Percentiles rank a stretch among this genome's conserved stretches.
Conservation (phyloP, 768 basidiomycete genomes). For the Hysterangium stoloniferum region DNA sequence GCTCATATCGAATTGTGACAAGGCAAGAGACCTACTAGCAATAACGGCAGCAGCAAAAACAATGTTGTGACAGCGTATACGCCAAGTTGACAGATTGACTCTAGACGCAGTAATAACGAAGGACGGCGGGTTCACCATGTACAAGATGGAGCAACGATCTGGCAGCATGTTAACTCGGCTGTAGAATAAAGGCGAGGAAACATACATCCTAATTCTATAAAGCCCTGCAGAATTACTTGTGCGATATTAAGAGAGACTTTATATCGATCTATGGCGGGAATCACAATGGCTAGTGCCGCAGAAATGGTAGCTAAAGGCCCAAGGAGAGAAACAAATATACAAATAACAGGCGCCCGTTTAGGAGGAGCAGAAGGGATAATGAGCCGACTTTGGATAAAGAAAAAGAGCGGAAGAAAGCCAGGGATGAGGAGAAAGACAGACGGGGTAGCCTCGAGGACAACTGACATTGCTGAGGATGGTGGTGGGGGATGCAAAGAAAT, state of each 20-base stretch:
- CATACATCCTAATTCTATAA: constrained; percentile 8
- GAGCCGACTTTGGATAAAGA: constrained; percentile 3
- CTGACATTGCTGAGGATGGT: background rate
- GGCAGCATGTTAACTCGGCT: background rate
- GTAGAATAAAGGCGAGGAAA: background rate
- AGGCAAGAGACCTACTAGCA: background rate
- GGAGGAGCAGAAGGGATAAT: background rate
- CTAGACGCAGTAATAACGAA: background rate
- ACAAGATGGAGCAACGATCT: constrained; percentile 3
- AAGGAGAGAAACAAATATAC: constrained; percentile 5
- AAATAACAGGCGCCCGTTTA: background rate
- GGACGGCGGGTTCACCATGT: background rate
- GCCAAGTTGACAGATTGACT: background rate
- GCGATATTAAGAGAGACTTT: background rate
- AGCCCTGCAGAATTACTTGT: background rate
- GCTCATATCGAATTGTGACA: background rate
- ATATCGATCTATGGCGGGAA: background rate
- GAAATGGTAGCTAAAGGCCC: constrained; percentile 2
- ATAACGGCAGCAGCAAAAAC: background rate
- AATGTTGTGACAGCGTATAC: background rate
- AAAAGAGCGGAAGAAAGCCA: constrained; percentile 6
- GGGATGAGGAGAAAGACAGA: constrained; percentile 3
- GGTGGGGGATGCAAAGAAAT: background rate
- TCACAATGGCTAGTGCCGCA: background rate
- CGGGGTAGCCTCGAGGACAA: background rate